Evolutionary conservation across 129 eudicot genomes (phyloP).

Genomic region (Calendula officinalis): DNA sequence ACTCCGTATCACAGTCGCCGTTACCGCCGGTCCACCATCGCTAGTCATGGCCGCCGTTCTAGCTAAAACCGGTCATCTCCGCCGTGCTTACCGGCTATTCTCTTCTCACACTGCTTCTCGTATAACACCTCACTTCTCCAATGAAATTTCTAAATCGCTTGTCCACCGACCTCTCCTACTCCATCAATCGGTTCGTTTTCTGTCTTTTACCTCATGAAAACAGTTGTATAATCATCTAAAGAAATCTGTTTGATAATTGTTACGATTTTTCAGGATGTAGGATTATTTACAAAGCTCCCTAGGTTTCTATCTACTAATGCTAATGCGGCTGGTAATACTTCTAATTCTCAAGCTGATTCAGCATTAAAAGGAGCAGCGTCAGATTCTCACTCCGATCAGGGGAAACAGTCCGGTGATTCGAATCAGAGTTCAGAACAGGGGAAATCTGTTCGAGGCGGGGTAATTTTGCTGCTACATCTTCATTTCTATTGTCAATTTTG

Average conservation of each 20-base stretch:
- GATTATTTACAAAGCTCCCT: constrained; percentile 30
- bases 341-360: constrained; percentile 30
- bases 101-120: constrained; percentile 30
- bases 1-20: constrained; percentile 9
- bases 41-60: constrained; percentile 32
- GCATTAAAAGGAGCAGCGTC: constrained; percentile 25
- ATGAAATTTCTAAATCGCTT: constrained; percentile 22
- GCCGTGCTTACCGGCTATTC: constrained; percentile 35
- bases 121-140: constrained; percentile 28
- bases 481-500: background rate
- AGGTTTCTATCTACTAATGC: constrained; percentile 48
- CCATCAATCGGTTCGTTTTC: constrained; percentile 36
- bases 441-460: constrained; percentile 76
- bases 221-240: background rate
- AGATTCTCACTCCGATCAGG: constrained; percentile 36
- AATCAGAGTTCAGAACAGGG: constrained; percentile 53
- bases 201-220: background rate
- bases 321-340: constrained; percentile 17
- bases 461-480: constrained; percentile 25
- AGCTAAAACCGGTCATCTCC: constrained; percentile 39
- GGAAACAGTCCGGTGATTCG: constrained; percentile 52
- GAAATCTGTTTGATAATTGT: background rate
- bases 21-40: background rate
- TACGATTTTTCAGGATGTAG: constrained; percentile 28
- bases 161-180: constrained; percentile 24